Base-by-base conservation (phyloP, 306 rosid species). In the Lotus japonicus region DNA sequence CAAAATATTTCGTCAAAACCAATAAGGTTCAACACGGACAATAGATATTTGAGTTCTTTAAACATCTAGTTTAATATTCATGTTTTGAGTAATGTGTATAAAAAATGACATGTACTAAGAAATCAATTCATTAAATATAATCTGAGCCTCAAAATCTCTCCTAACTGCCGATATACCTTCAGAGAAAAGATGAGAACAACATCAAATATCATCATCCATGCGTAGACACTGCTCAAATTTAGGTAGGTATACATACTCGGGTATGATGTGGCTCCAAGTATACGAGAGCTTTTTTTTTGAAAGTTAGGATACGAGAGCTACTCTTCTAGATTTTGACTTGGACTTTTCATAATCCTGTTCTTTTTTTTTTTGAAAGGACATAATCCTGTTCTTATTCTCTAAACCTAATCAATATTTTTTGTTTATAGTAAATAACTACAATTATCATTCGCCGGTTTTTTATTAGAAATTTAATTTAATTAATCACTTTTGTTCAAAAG, bases 281-380 rank as follows among this genome's bases (percentile, higher is more conserved):
- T 31, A 45, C n/a, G n/a, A n/a, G n/a, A n/a, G n/a, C n/a, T n/a
- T n/a, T n/a, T n/a, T n/a, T n/a, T n/a, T n/a, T n/a, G n/a, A n/a
- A n/a, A n/a, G n/a, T n/a, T n/a, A n/a, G n/a, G n/a, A n/a, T n/a
- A n/a, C n/a, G n/a, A 11, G 19, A 18, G 44, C 50, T 46, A 58
- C 48, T 72, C 53, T 65, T 56, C 28, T 33, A 48, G 60, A 59
- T 8, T 58, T 38, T 64, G 73, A 74, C 79, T 58, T 38, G 55
- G 73, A 74, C 79, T 18, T 48, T 35, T 31, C 28, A 15, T 45
- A 50, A 17, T 14, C 12, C 13, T 36, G 26, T 17, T 7, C 16
- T 36, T 33, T n/a, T n/a, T n/a, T n/a, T n/a, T n/a, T n/a, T n/a
- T n/a, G n/a, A n/a, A n/a, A n/a, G n/a, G n/a, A n/a, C n/a, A n/a